Evolutionary conservation across 768 basidiomycete species (phyloP).

Genomic region (Boletus rufocinnamomeus): DNA sequence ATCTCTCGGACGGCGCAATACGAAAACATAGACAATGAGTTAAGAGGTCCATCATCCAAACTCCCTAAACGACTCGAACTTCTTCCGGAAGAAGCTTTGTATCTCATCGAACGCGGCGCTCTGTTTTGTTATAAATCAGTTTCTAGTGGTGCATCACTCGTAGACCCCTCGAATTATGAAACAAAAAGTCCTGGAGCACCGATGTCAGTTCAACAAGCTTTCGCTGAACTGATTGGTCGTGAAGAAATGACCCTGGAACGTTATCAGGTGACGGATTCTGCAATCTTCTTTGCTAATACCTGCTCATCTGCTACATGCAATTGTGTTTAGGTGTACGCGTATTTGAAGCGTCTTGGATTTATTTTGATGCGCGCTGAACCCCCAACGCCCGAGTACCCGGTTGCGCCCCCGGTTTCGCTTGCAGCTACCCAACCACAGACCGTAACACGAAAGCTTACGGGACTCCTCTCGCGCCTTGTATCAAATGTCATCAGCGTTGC

Average conservation of each 20-base stretch:
- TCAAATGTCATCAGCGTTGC: slow-evolving; percentile 8
- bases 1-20: slow-evolving; percentile 48
- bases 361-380: slow-evolving; percentile 75
- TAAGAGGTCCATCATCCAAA: slow-evolving; percentile 33
- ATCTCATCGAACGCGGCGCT: slow-evolving; percentile 88
- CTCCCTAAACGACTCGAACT: slow-evolving; percentile 73
- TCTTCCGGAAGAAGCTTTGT: slow-evolving; percentile 93
- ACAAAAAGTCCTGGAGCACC: slow-evolving; percentile 59
- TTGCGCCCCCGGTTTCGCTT: slow-evolving; percentile 39
- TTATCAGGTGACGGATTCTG: slow-evolving; percentile 67
- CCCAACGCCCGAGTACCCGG: slow-evolving; percentile 55
- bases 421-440: slow-evolving; percentile 8
- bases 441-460: background rate
- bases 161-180: slow-evolving; percentile 24
- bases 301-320: slow-evolving; percentile 4
- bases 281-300: background rate
- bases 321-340: slow-evolving; percentile 76
- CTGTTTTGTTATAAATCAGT: slow-evolving; percentile 78
- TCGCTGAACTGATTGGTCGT: slow-evolving; percentile 77
- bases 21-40: slow-evolving; percentile 30
- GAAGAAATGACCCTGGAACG: slow-evolving; percentile 79
- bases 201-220: slow-evolving; percentile 92
- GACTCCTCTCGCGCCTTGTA: slow-evolving; percentile 17
- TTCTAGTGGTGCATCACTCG: slow-evolving; percentile 27
- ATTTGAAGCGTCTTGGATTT: slow-evolving; percentile 91